Percentiles rank a stretch among this genome's conserved stretches.
phyloP scores from a whole-genome alignment of 2,329 filamentous ascomycete genomes.

The Thelonectria rubi region DNA sequence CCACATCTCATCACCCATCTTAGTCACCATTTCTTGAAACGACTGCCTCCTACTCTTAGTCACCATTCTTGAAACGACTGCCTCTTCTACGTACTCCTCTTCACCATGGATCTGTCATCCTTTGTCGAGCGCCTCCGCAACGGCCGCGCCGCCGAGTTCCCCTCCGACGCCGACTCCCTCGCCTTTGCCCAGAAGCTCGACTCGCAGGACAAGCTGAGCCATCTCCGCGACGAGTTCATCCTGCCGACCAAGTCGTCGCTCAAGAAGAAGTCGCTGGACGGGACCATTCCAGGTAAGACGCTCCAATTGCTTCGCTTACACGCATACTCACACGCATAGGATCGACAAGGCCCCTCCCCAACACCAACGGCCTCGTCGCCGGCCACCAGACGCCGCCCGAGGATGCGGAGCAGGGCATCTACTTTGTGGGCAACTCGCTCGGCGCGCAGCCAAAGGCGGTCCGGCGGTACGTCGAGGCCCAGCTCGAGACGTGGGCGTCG shows the following conservation, averaged over 20 bases:
- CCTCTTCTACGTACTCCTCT: neutral
- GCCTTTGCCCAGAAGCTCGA: conserved; percentile 65
- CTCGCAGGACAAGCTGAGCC: conserved; percentile 65
- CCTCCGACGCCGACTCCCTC: conserved; percentile 56
- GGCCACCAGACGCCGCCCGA: conserved; percentile 36
- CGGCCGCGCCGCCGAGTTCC: conserved; percentile 55
- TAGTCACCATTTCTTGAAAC: neutral
- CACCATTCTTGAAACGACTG: conserved; percentile 42
- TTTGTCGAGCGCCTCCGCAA: conserved; percentile 53
- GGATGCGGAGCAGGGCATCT: conserved; percentile 62
- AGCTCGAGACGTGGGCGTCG: conserved; percentile 84
- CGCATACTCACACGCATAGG: conserved; percentile 12
- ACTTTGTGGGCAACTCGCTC: conserved; percentile 90
- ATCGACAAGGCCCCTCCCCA: conserved; percentile 23
- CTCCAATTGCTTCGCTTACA: neutral
- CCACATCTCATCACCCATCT: conserved; percentile 13
- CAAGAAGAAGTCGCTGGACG: conserved; percentile 67
- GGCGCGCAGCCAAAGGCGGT: conserved; percentile 81
- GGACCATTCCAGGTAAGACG: conserved; percentile 52
- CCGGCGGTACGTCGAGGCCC: conserved; percentile 71
- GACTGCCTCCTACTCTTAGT: neutral
- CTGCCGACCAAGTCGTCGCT: conserved; percentile 80
- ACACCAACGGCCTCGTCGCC: conserved; percentile 39
- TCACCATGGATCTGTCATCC: conserved; percentile 51
- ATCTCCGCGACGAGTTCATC: conserved; percentile 75